Conservation (phyloP, 2,329 filamentous ascomycete species). For the Diaporthe capsici region DNA sequence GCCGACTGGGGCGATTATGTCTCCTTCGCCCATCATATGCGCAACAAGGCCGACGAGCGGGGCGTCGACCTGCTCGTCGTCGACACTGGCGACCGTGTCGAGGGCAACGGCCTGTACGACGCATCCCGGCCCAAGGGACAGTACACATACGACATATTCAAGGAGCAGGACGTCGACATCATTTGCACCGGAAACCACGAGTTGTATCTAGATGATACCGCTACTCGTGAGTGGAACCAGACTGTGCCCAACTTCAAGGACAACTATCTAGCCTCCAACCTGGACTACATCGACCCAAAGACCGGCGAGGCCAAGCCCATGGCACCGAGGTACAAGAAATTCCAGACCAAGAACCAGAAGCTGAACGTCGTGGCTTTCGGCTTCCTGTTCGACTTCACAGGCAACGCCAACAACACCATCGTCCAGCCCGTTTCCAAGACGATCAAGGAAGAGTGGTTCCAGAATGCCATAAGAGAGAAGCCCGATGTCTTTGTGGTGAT, state of each 20-base stretch:
- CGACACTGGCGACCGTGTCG: slow-evolving; percentile 93
- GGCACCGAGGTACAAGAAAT: slow-evolving; percentile 87
- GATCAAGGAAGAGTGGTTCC: slow-evolving; percentile 90
- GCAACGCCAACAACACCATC: slow-evolving; percentile 91
- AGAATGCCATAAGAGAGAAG: slow-evolving; percentile 85
- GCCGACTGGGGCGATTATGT: slow-evolving; percentile 99
- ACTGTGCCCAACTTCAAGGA: slow-evolving; percentile 88
- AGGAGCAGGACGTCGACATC: slow-evolving; percentile 85
- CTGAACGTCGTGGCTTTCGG: slow-evolving; percentile 90
- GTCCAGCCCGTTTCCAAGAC: slow-evolving; percentile 86
- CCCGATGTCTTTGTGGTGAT: slow-evolving; percentile 89
- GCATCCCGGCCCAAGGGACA: slow-evolving; percentile 88
- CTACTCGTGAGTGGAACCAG: slow-evolving; percentile 81
- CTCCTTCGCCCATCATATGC: slow-evolving; percentile 89
- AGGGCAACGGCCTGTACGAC: slow-evolving; percentile 95
- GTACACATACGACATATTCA: slow-evolving; percentile 90
- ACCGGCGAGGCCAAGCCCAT: slow-evolving; percentile 81
- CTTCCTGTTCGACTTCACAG: slow-evolving; percentile 94
- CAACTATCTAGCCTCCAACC: slow-evolving; percentile 90
- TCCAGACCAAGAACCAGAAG: slow-evolving; percentile 90
- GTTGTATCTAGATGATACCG: slow-evolving; percentile 85
- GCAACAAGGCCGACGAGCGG: slow-evolving; percentile 80
- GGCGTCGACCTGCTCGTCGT: slow-evolving; percentile 92
- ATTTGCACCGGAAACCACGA: slow-evolving; percentile 95
- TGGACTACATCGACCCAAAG: slow-evolving; percentile 85